A percentile compares a stretch with the other conserved stretches of the same genome.
Conservation (phyloP, 345 rosid genomes). For the Boechera stricta region DNA sequence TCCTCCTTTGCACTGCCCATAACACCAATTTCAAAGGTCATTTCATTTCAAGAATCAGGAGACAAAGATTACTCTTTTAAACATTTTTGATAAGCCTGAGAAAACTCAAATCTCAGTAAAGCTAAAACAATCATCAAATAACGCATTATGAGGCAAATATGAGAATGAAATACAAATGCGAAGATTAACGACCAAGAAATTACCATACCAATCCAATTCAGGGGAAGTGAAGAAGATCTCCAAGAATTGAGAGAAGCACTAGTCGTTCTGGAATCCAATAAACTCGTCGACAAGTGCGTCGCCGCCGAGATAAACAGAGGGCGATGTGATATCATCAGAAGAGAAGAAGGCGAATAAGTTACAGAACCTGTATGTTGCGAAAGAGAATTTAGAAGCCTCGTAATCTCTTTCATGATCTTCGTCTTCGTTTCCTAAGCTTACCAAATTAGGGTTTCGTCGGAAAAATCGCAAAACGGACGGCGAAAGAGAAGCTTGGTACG, state of each 20-base stretch:
- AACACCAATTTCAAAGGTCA: background rate
- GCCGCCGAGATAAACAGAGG: conserved; percentile 40
- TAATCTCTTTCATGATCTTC: conserved; percentile 34
- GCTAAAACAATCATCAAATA: too few species aligned
- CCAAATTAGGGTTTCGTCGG: background rate
- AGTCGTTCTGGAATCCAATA: background rate
- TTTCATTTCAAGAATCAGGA: background rate
- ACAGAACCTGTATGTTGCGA: conserved; percentile 26
- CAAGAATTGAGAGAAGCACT: conserved; percentile 17
- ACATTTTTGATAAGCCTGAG: background rate
- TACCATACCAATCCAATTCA: conserved; percentile 51
- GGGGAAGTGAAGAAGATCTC: conserved; percentile 38
- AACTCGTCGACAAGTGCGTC: conserved; percentile 28
- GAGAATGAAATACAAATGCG: background rate
- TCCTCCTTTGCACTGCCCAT: conserved; percentile 82
- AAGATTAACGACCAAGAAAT: background rate
- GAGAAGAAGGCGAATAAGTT: conserved; percentile 24
- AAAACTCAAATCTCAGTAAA: background rate
- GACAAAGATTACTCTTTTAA: background rate
- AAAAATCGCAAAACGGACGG: background rate
- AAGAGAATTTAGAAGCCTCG: conserved; percentile 33
- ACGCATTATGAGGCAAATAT: too few species aligned
- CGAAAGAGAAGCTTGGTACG: conserved; percentile 7
- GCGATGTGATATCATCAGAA: conserved; percentile 41
- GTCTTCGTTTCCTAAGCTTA: background rate